A percentile compares a stretch with the other conserved stretches of the same genome.
Conservation (phyloP, 176 grass and related monocot genomes). For the Luzula sylvatica region DNA sequence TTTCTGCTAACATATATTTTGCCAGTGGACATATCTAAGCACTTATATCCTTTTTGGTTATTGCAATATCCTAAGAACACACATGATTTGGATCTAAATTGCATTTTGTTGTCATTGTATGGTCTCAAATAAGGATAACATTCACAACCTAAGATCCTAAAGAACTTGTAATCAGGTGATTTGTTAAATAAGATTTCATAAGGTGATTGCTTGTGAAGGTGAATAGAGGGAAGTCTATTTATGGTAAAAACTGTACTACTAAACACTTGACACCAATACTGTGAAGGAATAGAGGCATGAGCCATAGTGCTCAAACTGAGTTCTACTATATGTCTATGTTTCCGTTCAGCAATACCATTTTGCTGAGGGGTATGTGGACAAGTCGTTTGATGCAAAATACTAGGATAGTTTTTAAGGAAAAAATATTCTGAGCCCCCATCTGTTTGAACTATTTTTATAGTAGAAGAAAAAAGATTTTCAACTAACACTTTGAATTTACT, state of each 20-base stretch:
- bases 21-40: too few species aligned
- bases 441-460: neutral
- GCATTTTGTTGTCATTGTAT: neutral
- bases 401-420: neutral
- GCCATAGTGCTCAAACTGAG: neutral
- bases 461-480: neutral
- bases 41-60: neutral
- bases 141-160: neutral
- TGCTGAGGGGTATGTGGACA: neutral
- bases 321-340: slow-evolving; percentile 12
- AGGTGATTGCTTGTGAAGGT: neutral
- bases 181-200: neutral
- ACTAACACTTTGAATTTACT: neutral
- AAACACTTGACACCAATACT: too few species aligned
- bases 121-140: neutral
- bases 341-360: neutral
- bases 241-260: too few species aligned
- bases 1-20: too few species aligned
- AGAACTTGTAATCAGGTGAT: neutral
- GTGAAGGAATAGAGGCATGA: neutral
- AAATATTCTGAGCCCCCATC: neutral
- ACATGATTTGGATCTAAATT: neutral
- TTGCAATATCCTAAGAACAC: neutral
- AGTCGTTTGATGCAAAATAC: neutral
- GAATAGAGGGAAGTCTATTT: too few species aligned